Evolutionary conservation across 1,284 basidiomycete species (phyloP).

Genomic region (Puccinia polysora): DNA sequence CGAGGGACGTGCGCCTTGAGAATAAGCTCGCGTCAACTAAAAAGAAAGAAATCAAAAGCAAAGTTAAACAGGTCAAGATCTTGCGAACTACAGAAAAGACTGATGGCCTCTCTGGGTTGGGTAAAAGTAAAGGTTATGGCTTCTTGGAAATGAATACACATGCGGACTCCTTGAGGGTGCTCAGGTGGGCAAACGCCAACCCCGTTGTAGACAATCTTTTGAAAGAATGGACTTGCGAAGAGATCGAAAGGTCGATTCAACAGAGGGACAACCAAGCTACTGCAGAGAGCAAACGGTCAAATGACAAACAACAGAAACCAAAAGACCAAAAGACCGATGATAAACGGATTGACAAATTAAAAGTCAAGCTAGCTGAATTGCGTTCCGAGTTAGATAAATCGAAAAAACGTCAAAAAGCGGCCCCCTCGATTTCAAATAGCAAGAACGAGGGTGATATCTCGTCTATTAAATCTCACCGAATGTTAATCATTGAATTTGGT

Average conservation of each 20-base stretch:
- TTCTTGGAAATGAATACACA: slow-evolving; percentile 87
- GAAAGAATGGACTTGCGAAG: slow-evolving; percentile 75
- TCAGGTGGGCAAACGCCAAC: slow-evolving; percentile 93
- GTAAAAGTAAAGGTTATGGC: slow-evolving; percentile 86
- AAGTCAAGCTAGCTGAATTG: slow-evolving; percentile 32
- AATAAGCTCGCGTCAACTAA: slow-evolving; percentile 46
- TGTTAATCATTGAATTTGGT: slow-evolving; percentile 70
- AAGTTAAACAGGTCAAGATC: slow-evolving; percentile 72
- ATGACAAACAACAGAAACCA: slow-evolving; percentile 48
- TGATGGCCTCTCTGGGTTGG: slow-evolving; percentile 78
- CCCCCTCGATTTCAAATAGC: neutral
- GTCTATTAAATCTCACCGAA: slow-evolving; percentile 57
- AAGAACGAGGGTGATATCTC: neutral
- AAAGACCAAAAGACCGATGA: slow-evolving; percentile 44
- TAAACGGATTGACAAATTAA: slow-evolving; percentile 22
- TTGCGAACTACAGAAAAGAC: slow-evolving; percentile 78
- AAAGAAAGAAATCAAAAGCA: slow-evolving; percentile 50
- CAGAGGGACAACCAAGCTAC: slow-evolving; percentile 53
- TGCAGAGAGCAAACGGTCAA: slow-evolving; percentile 47
- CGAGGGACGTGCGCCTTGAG: slow-evolving; percentile 53
- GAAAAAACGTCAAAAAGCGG: neutral
- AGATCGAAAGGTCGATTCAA: slow-evolving; percentile 67
- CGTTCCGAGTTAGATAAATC: slow-evolving; percentile 1
- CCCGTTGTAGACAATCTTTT: slow-evolving; percentile 63
- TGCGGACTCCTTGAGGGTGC: slow-evolving; percentile 79